Percentiles rank a stretch among this genome's conserved stretches.
phyloP scores from a whole-genome alignment of 2,329 filamentous ascomycete genomes.

The Chaetomium sp. region DNA sequence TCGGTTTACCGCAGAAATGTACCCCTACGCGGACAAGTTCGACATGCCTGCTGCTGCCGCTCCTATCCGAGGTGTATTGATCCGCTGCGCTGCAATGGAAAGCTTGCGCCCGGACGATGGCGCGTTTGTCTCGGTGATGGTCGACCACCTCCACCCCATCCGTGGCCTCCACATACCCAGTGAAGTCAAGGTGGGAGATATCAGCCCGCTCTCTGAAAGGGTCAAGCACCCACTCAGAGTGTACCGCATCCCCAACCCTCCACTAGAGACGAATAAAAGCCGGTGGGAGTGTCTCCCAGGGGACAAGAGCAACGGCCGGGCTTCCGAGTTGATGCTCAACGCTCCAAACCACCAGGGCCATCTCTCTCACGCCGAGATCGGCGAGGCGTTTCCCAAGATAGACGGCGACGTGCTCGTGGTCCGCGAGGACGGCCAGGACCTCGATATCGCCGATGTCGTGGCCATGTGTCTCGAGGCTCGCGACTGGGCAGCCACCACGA shows the following conservation, averaged over 20 bases:
- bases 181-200: background rate
- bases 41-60: background rate
- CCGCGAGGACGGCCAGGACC: background rate
- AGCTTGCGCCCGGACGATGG: background rate
- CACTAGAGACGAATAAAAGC: background rate
- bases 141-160: background rate
- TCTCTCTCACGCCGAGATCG: background rate
- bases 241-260: background rate
- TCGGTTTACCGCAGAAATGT: background rate
- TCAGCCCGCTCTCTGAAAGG: background rate
- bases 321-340: background rate
- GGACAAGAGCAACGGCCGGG: background rate
- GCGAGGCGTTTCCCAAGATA: background rate
- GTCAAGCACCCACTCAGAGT: background rate
- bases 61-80: background rate
- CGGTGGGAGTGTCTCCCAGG: background rate
- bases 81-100: background rate
- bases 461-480: background rate
- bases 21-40: background rate
- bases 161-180: background rate
- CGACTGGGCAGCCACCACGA: background rate
- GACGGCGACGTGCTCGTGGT: background rate
- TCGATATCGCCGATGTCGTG: background rate
- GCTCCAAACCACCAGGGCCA: background rate
- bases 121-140: background rate